Evolutionary conservation across 2,329 filamentous ascomycete species (phyloP), one percentile per base, ranked within the genome.

Genomic region (Chaetomiaceae sp.): DNA sequence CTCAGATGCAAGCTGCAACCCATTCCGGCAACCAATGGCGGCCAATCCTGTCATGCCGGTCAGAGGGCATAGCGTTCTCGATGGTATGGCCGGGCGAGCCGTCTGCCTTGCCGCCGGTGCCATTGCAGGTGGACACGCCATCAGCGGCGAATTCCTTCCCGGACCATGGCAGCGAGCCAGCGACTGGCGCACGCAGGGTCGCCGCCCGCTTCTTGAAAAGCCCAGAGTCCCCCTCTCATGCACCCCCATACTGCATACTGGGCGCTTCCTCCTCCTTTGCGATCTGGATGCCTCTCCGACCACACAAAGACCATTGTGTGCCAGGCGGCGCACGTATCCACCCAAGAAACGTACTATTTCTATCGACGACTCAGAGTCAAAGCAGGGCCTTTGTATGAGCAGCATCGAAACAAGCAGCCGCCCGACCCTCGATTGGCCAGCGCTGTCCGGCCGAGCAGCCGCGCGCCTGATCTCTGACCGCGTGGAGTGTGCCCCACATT

Each of bases 391-490:
- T 51, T 33, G 48, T 43, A 49, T 48, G 40, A 47, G 39, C 12
- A 42, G 18, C 33, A 45, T 38, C 47, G 48, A 52, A 54, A 48
- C n/a, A 45, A n/a, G 22, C 38, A 52, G 17, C 32, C 53, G 55
- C 47, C 43, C 47, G 50, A 53, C 49, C 35, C 20, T 46, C 48
- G 33, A 46, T 50, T 53, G 45, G 39, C 45, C 48, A 26, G 41
- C 48, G 47, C 35, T 38, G 29, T 37, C 48, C 38, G 51, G 37
- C 52, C 52, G n/a, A n/a, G n/a, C n/a, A 53, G 49, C 48, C 54
- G 52, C 54, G 55, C 55, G 55, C 49, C 51, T 55, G 49, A 38
- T 36, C 34, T 15, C 20, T 35, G 35, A 39, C 42, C 43, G 38
- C 15, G 42, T 42, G 38, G 42, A 22, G 38, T 15, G n/a, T 19